Evolutionary conservation across 139 green algal genomes (phyloP), one percentile per base, ranked within the genome.

Genomic region (Nannochloris sp.): DNA sequence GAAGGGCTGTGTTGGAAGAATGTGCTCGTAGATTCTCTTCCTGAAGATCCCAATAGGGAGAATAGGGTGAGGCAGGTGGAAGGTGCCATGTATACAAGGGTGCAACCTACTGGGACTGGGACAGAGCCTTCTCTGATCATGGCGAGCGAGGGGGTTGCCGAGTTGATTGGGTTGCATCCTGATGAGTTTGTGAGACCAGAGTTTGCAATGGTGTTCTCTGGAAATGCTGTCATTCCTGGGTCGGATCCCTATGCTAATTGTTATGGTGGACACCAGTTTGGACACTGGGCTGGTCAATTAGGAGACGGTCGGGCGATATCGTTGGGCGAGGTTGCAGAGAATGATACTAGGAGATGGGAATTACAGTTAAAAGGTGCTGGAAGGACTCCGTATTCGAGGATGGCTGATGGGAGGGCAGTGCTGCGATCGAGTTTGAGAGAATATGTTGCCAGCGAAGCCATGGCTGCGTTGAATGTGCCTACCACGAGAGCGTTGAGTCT

Each of bases 291-390:
- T 50, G 86, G 85, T 12, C 89, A 95, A 74, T 75, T 95, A 62
- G 88, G 88, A 2, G 89, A 96, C 64, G 89, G 89, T 0, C 69
- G 89, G 0, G 89, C 86, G 16, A 95, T 96, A 66, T 90, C 68
- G 4, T 66, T 95, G 49, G 89, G 87, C 0, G 82, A 95, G 71
- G 66, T 85, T 11, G 17, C 16, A 11, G 70, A 75, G 26, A 26
- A 50, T 31, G 81, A 82, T 6, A 2, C 16, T 8, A 31, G 79
- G 49, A 70, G 76, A 16, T 96, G 84, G 84, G 91, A 97, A 80
- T 66, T 97, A 62, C 91, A 97, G 82, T 80, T 97, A n/a, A 97
- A 92, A 76, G 91, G 91, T 25, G 91, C 88, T 0, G 91, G 91
- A n/a, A 82, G 72, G 56, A 97, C 91, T n/a, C 91, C 91, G 0